Evolutionary conservation across 169 alveolate species (phyloP).

Genomic region (Cryptosporidium felis): DNA sequence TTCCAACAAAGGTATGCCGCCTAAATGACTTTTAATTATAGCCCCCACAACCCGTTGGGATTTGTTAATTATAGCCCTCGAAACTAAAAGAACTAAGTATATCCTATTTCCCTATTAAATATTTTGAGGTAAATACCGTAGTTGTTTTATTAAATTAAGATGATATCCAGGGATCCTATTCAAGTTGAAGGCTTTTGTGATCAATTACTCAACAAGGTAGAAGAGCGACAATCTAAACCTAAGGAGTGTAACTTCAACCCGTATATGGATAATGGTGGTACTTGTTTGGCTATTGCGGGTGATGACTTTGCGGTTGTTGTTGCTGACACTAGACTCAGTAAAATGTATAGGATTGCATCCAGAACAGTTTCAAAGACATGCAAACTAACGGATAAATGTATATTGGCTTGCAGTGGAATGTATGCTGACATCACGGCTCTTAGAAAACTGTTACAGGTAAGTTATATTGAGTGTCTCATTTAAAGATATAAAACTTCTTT

Average conservation of each 20-base stretch:
- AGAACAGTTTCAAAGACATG: conserved; percentile 86
- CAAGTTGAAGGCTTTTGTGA: conserved; percentile 24
- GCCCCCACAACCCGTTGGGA: conserved; percentile 20
- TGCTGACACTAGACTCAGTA: conserved; percentile 91
- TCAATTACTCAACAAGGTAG: not conserved
- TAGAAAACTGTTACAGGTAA: conserved; percentile 81
- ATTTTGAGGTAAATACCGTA: too few relatives aligned
- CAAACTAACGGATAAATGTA: conserved; percentile 86
- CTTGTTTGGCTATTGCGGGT: conserved; percentile 89
- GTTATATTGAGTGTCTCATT: not conserved
- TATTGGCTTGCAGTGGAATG: conserved; percentile 92
- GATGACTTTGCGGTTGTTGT: conserved; percentile 90
- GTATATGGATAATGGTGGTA: conserved; percentile 82
- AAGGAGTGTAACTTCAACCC: conserved; percentile 78
- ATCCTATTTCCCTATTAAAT: too few relatives aligned
- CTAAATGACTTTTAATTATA: not conserved
- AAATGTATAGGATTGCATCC: conserved; percentile 89
- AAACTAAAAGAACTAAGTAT: not conserved
- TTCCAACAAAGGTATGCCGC: not conserved
- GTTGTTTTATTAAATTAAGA: too few relatives aligned
- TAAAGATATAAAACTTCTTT: conserved; percentile 4
- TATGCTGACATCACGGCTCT: conserved; percentile 91
- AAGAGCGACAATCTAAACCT: not conserved
- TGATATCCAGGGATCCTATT: conserved; percentile 7
- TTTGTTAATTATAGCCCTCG: not conserved